phyloP scores from a whole-genome alignment of 208 protist species.

The Trypanosoma conorhini region DNA sequence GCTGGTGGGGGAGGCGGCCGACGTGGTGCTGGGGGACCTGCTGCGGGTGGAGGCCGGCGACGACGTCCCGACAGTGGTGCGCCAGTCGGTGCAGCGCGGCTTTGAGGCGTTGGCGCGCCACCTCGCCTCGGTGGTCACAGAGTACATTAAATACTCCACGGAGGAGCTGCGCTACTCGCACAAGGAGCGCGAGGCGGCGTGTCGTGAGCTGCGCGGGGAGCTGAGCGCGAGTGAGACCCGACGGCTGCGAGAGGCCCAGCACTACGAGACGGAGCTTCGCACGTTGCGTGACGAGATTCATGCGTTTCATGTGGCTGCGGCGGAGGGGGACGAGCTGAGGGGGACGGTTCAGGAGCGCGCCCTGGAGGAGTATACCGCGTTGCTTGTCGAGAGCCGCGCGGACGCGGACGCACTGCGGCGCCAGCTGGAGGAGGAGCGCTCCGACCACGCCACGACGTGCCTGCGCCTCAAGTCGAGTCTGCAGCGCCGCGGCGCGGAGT shows the following conservation, averaged over 20 bases:
- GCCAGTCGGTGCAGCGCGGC: constrained; percentile 19
- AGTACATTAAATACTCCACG: constrained; percentile 14
- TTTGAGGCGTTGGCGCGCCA: constrained; percentile 19
- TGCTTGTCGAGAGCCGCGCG: constrained; percentile 34
- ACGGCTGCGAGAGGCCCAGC: constrained; percentile 15
- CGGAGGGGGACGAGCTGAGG: constrained; percentile 22
- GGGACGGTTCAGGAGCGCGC: constrained; percentile 27
- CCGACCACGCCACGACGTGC: constrained; percentile 35
- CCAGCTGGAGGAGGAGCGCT: constrained; percentile 43
- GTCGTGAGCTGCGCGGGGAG: constrained; percentile 18
- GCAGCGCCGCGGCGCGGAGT: constrained; percentile 23
- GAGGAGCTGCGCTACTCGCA: constrained; percentile 9
- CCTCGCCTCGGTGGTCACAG: constrained; percentile 3
- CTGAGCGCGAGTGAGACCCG: constrained; percentile 5
- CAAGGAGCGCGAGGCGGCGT: constrained; percentile 16
- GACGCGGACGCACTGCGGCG: constrained; percentile 29
- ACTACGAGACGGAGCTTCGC: constrained; percentile 26
- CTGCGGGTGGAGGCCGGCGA: constrained; percentile 29
- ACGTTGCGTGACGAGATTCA: constrained; percentile 31
- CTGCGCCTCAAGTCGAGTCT: constrained; percentile 39
- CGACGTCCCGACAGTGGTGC: constrained; percentile 29
- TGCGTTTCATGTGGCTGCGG: constrained; percentile 24
- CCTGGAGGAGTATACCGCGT: constrained; percentile 29
- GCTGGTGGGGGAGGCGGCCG: constrained; percentile 11
- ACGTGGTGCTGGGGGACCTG: constrained; percentile 28